Evolutionary conservation across 768 basidiomycete species (phyloP), one percentile per base, ranked within the genome.

Genomic region (Leccinum aurantiacum): DNA sequence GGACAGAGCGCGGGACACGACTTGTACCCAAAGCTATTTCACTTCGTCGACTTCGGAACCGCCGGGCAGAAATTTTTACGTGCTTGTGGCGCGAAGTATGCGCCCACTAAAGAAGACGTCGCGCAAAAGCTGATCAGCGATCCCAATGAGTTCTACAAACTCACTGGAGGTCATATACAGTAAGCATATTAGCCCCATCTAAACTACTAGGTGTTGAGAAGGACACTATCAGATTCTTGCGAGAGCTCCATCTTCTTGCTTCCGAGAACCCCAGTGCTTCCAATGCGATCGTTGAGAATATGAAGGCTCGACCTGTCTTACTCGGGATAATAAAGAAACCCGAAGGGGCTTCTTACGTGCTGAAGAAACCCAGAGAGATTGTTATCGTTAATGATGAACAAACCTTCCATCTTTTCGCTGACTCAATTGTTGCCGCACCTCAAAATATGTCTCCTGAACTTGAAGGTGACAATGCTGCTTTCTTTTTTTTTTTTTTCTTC

Each of bases 381-480:
- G 25, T 25, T 25, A 25, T 25, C 25, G 25, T 25, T 1, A 25
- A 25, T 25, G 25, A 25, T 25, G 25, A 25, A 25, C 25, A 25
- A 1, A 25, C 25, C 25, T 25, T 25, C 25, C 25, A 25, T 25
- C 25, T 25, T 25, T 25, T 25, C 25, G 25, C 25, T 1, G 25
- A 25, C 25, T 25, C 25, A 25, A 25, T 25, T 25, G 25, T 25
- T 25, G 25, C 25, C 25, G 25, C 25, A 25, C 25, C 25, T 25
- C 25, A 1, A 25, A 93, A 97, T 71, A 92, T 95, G 66, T 77
- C 90, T 6, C 78, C 95, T 9, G 94, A 97, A 84, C 83, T 98
- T 11, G 95, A 97, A 85, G 82, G 87, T 90, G 61, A 56, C 60
- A 2, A 31, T 15, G 25, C 2, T 2, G 29, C 29, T 31, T 31